phyloP scores from a whole-genome alignment of 306 rosid species.

The Malus fusca region DNA sequence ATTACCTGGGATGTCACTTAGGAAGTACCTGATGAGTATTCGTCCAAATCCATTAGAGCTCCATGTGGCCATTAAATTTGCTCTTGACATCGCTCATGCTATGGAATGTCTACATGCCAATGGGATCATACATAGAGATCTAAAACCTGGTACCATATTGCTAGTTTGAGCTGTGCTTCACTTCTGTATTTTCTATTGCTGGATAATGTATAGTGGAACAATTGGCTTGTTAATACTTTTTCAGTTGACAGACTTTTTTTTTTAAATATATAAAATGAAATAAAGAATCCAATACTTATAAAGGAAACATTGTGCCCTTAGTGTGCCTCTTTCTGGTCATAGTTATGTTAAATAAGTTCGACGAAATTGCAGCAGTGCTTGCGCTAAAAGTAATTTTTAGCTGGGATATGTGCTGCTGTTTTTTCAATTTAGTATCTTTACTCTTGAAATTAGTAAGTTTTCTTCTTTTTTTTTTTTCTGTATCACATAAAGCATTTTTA shows the following conservation, averaged over 20 bases:
- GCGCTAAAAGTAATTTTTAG: neutral
- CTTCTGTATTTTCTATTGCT: constrained; percentile 1
- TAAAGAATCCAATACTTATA: neutral
- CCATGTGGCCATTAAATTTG: constrained; percentile 58
- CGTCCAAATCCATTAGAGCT: constrained; percentile 66
- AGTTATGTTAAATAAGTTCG: neutral
- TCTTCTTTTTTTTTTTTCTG: neutral
- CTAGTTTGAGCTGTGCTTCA: constrained; percentile 12
- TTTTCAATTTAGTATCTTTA: neutral
- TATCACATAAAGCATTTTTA: neutral
- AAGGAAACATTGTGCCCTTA: neutral
- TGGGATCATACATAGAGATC: constrained; percentile 96
- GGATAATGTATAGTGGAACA: neutral
- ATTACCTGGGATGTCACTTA: constrained; percentile 92
- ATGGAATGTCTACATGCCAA: constrained; percentile 97
- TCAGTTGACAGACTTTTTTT: neutral
- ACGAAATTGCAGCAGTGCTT: neutral
- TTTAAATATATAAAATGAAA: neutral
- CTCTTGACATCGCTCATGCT: constrained; percentile 88
- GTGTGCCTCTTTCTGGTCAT: neutral
- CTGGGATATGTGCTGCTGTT: too few species aligned
- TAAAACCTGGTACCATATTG: constrained; percentile 69
- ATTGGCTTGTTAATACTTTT: neutral
- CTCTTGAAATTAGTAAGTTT: neutral
- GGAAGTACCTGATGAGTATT: constrained; percentile 59